Conservation (phyloP, 208 protist genomes). For the Wallacemonas sp. region DNA sequence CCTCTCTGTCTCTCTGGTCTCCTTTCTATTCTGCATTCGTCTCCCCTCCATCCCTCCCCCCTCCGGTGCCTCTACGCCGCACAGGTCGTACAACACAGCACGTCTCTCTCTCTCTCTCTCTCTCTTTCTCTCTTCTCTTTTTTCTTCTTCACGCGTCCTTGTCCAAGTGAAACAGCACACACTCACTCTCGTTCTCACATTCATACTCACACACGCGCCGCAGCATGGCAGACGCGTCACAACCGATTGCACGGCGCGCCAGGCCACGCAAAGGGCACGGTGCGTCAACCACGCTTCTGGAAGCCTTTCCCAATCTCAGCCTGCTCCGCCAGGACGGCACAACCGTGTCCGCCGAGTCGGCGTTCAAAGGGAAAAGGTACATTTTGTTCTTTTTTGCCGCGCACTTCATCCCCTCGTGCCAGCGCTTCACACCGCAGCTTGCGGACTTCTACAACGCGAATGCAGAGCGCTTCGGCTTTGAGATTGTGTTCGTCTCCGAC, state of each 20-base stretch:
- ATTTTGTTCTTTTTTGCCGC: constrained; percentile 82
- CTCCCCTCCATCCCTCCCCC: too few species aligned
- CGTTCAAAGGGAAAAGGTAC: constrained; percentile 48
- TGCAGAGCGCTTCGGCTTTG: constrained; percentile 37
- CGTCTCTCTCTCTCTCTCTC: neutral
- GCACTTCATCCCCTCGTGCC: constrained; percentile 83
- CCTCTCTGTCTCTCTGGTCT: constrained; percentile 4
- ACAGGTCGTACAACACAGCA: too few species aligned
- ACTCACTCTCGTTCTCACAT: too few species aligned
- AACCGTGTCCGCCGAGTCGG: constrained; percentile 23
- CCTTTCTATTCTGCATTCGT: constrained; percentile 13
- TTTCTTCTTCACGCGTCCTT: too few species aligned
- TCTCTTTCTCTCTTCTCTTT: neutral
- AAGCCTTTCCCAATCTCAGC: constrained; percentile 26
- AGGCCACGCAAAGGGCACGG: too few species aligned
- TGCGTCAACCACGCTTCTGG: neutral
- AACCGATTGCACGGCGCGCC: too few species aligned
- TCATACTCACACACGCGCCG: too few species aligned
- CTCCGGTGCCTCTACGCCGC: too few species aligned
- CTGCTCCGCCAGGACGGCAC: constrained; percentile 43
- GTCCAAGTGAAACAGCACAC: too few species aligned
- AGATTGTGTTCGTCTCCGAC: constrained; percentile 69
- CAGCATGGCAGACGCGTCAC: too few species aligned
- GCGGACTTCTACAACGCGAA: constrained; percentile 57
- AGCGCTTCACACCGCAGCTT: constrained; percentile 76